Conservation (phyloP, 2,329 filamentous ascomycete genomes). For the Podosphaera aphanis region DNA sequence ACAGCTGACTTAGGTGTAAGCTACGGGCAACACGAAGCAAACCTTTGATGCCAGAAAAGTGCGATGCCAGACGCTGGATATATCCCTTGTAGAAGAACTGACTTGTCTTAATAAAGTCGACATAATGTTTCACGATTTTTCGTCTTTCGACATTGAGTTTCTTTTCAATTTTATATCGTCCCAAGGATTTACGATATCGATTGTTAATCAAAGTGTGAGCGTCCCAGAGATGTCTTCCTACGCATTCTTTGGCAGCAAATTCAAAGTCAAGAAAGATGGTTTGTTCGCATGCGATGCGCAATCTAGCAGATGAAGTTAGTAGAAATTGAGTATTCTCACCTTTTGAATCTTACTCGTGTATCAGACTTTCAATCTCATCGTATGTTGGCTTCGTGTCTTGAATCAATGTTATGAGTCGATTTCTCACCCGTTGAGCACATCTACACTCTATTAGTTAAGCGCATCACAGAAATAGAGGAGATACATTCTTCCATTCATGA, state of each 20-base stretch:
- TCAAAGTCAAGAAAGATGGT: conserved; percentile 51
- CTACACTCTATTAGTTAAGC: conserved; percentile 11
- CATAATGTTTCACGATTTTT: conserved; percentile 61
- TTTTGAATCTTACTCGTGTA: conserved; percentile 11
- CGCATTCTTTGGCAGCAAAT: conserved; percentile 35
- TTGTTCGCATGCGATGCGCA: conserved; percentile 37
- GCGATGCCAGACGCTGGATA: conserved; percentile 49
- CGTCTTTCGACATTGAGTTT: conserved; percentile 39
- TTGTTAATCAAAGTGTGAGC: conserved; percentile 56
- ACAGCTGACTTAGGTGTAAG: conserved; percentile 10
- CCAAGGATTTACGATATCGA: conserved; percentile 49
- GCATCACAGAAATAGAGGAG: neutral
- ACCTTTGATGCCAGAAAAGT: conserved; percentile 21
- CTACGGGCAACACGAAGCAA: conserved; percentile 15
- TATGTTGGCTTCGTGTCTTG: conserved; percentile 22
- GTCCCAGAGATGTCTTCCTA: conserved; percentile 56
- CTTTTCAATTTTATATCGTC: conserved; percentile 23
- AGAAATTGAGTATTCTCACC: neutral
- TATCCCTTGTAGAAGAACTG: conserved; percentile 76
- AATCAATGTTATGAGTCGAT: conserved; percentile 23
- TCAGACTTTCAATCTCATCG: conserved; percentile 21
- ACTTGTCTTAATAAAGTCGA: conserved; percentile 65
- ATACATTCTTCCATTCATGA: conserved; percentile 28
- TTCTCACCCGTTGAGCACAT: conserved; percentile 23
- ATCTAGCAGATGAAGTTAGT: conserved; percentile 8